phyloP scores from a whole-genome alignment of 768 basidiomycete species.

The Tulasnella sp. region DNA sequence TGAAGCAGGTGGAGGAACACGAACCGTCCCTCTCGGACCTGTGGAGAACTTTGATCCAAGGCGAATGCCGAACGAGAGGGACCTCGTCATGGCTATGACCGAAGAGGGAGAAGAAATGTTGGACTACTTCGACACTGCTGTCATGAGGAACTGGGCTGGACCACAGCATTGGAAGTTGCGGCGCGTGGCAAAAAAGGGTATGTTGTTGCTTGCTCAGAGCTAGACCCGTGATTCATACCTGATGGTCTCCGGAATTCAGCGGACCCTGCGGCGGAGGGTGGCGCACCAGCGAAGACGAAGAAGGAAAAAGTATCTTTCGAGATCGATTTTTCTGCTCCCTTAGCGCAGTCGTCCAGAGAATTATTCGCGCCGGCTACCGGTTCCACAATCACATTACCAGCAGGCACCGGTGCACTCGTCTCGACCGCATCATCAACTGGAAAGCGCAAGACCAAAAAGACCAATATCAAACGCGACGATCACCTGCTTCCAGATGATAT shows the following conservation, averaged over 20 bases:
- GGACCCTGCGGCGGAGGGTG: slow-evolving; percentile 32
- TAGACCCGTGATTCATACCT: not conserved
- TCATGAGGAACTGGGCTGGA: slow-evolving; percentile 95
- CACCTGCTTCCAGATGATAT: slow-evolving; percentile 91
- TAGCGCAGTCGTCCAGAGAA: slow-evolving; percentile 61
- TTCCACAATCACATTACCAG: slow-evolving; percentile 66
- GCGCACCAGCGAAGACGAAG: slow-evolving; percentile 54
- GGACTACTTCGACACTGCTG: slow-evolving; percentile 86
- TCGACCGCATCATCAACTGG: slow-evolving; percentile 29
- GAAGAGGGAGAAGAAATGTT: slow-evolving; percentile 59
- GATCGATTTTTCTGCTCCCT: slow-evolving; percentile 70
- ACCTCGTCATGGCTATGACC: slow-evolving; percentile 83
- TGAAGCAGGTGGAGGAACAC: slow-evolving; percentile 37
- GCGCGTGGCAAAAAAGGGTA: slow-evolving; percentile 30
- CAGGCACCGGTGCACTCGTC: slow-evolving; percentile 45
- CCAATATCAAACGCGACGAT: slow-evolving; percentile 63
- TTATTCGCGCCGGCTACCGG: slow-evolving; percentile 73
- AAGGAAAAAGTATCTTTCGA: slow-evolving; percentile 77
- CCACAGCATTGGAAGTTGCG: slow-evolving; percentile 98
- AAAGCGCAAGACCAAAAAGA: slow-evolving; percentile 50
- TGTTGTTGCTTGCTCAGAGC: not conserved
- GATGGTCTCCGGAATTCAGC: not conserved
- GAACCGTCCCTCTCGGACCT: slow-evolving; percentile 36
- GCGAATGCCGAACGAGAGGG: slow-evolving; percentile 64
- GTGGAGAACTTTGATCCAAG: slow-evolving; percentile 84